Conservation (phyloP, 1,139 yeast species). For the Blastobotrys aristatus region DNA sequence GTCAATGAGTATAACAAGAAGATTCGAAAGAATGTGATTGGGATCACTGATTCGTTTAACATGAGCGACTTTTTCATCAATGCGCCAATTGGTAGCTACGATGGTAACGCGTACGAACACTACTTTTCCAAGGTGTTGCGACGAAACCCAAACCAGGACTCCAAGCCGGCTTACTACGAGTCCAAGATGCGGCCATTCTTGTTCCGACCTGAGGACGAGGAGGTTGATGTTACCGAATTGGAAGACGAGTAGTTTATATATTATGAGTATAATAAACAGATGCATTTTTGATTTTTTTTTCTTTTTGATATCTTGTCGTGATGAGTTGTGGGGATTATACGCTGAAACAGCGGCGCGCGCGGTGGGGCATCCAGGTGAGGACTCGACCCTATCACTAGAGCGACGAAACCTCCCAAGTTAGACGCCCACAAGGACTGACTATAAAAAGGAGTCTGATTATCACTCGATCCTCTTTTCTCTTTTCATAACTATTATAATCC, state of each 20-base stretch:
- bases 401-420: too few species aligned
- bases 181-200: slow-evolving; percentile 39
- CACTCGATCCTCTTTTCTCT: too few species aligned
- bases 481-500: too few species aligned
- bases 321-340: too few species aligned
- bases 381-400: too few species aligned
- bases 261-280: background rate
- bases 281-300: too few species aligned
- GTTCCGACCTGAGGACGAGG: slow-evolving; percentile 31
- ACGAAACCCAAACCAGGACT: slow-evolving; percentile 33
- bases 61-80: slow-evolving; percentile 79
- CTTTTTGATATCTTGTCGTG: too few species aligned
- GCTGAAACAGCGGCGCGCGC: too few species aligned
- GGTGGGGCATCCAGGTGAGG: too few species aligned
- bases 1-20: slow-evolving; percentile 36
- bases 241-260: slow-evolving; percentile 4
- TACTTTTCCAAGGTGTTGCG: slow-evolving; percentile 45
- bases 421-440: too few species aligned
- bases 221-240: slow-evolving; percentile 14
- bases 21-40: slow-evolving; percentile 64
- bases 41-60: slow-evolving; percentile 85
- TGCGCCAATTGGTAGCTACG: slow-evolving; percentile 77
- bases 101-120: slow-evolving; percentile 83
- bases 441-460: too few species aligned
- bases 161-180: slow-evolving; percentile 39